Evolutionary conservation across 257 asterid genomes (phyloP).

Genomic region (Vinca minor): DNA sequence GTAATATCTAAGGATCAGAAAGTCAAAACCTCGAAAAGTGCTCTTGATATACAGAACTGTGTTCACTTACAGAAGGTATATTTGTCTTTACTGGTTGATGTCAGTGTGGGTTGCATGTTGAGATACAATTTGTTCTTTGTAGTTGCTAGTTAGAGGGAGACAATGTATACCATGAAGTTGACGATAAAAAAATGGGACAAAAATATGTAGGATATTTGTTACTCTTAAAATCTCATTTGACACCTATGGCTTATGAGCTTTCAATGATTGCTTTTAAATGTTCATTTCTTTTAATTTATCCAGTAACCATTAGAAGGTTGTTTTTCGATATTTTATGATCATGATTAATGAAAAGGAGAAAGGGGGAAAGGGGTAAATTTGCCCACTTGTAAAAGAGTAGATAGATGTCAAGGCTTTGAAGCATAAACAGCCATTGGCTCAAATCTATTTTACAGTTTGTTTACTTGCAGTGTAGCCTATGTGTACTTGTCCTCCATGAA

Average conservation of each 20-base stretch:
- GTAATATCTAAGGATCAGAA: conserved; percentile 91
- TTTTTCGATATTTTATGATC: neutral
- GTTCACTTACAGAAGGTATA: conserved; percentile 77
- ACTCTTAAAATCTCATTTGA: neutral
- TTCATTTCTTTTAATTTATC: neutral
- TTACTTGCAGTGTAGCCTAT: too few relatives aligned
- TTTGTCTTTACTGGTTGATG: neutral
- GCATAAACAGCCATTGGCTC: neutral
- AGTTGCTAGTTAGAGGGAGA: neutral
- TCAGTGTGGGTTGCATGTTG: conserved; percentile 2
- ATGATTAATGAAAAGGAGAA: too few relatives aligned
- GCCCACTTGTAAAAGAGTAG: neutral
- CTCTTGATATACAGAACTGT: conserved; percentile 67
- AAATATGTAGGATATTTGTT: neutral
- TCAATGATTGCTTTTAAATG: too few relatives aligned
- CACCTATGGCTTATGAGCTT: neutral
- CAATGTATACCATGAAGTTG: too few relatives aligned
- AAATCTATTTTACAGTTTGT: neutral
- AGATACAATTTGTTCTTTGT: neutral
- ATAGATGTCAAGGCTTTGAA: neutral
- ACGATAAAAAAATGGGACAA: neutral
- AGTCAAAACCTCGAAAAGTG: conserved; percentile 80
- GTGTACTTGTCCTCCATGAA: neutral
- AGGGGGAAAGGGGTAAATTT: neutral
- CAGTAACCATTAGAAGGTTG: too few relatives aligned